Conservation (phyloP, 164 flowering plant genomes). For the Houttuynia cordata region DNA sequence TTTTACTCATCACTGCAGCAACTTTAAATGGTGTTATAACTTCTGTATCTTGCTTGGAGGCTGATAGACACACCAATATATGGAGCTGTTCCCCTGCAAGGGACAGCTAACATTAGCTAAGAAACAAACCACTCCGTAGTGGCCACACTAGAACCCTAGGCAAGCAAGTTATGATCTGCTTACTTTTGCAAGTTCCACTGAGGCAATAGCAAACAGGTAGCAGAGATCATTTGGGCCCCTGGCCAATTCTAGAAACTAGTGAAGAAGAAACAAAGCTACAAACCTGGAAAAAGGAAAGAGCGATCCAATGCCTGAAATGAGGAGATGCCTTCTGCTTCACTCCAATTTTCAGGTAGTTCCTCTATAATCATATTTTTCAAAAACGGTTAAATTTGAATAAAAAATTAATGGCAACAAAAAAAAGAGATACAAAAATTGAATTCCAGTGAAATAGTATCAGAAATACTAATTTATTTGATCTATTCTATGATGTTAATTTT, state of each 20-base stretch:
- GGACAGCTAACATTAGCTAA: slow-evolving; percentile 3
- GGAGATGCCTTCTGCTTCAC: slow-evolving; percentile 45
- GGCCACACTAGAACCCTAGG: background rate
- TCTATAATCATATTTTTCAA: slow-evolving; percentile 30
- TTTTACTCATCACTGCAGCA: slow-evolving; percentile 82
- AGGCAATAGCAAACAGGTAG: background rate
- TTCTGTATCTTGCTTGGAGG: slow-evolving; percentile 64
- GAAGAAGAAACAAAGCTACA: background rate
- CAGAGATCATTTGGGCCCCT: background rate
- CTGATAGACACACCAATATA: slow-evolving; percentile 77
- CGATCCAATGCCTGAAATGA: slow-evolving; percentile 67
- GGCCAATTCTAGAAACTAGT: slow-evolving; percentile 1
- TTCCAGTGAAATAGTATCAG: no score
- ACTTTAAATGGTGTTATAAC: slow-evolving; percentile 88
- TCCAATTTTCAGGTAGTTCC: slow-evolving; percentile 72
- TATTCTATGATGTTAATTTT: no score
- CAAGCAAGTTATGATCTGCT: background rate
- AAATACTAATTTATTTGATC: no score
- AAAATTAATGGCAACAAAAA: background rate
- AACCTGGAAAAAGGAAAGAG: slow-evolving; percentile 91
- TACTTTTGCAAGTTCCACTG: background rate
- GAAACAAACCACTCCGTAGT: background rate
- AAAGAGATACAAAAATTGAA: background rate
- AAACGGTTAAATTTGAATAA: background rate
- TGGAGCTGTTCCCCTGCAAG: slow-evolving; percentile 83